phyloP scores from a whole-genome alignment of 371 early-diverging fungal species.

The Apophysomyces variabilis region DNA sequence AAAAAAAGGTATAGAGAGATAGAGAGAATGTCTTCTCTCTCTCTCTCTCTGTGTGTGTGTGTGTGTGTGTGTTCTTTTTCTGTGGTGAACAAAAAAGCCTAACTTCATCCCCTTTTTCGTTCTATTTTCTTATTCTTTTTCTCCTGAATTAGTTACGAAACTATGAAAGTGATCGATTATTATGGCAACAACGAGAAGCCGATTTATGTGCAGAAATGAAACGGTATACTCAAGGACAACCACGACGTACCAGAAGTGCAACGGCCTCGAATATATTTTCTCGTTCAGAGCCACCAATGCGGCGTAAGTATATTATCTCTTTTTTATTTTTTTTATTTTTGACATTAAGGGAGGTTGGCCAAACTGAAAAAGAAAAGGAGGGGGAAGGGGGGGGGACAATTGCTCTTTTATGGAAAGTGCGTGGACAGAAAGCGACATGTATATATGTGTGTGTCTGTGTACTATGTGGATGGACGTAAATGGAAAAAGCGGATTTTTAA shows the following conservation, averaged over 20 bases:
- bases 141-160: constrained; percentile 23
- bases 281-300: constrained; percentile 11
- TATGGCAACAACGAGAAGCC: constrained; percentile 39
- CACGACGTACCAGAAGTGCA: constrained; percentile 32
- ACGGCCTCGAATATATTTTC: constrained; percentile 15
- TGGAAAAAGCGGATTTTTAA: too few relatives aligned
- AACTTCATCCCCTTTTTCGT: not conserved
- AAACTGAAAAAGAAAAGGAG: not conserved
- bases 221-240: constrained; percentile 15
- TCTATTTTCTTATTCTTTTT: too few relatives aligned
- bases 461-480: too few relatives aligned
- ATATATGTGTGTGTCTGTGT: too few relatives aligned
- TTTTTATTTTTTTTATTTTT: not conserved
- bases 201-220: constrained; percentile 29
- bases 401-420: not conserved
- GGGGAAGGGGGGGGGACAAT: not conserved
- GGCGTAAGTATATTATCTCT: not conserved
- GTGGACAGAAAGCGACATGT: too few relatives aligned
- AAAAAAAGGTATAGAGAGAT: too few relatives aligned
- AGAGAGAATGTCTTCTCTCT: too few relatives aligned
- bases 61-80: too few relatives aligned
- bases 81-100: not conserved
- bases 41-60: too few relatives aligned
- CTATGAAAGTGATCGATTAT: constrained; percentile 34
- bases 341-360: not conserved